These are phyloP conservation scores for Kurtzmaniella fragi DNA, from an alignment of 805 yeast species.

Conservation along the genomic window DNA sequence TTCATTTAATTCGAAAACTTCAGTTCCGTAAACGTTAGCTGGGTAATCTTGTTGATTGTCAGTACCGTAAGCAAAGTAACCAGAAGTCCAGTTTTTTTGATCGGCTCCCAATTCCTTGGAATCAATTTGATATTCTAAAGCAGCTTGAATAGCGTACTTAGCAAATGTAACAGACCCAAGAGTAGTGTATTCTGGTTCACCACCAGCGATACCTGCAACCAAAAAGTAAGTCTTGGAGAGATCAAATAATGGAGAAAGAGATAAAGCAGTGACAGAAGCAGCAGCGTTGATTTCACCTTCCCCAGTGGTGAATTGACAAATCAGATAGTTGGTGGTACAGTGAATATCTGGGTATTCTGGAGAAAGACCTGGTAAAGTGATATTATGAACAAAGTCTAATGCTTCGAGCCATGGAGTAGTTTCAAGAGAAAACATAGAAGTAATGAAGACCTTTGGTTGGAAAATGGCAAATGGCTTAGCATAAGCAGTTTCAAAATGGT, in stretches of 20 bases:
- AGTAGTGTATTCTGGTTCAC: constrained; percentile 51
- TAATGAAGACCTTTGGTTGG: constrained; percentile 51
- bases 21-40: constrained; percentile 54
- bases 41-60: constrained; percentile 48
- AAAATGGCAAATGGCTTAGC: constrained; percentile 30
- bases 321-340: constrained; percentile 47
- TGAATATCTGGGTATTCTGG: constrained; percentile 53
- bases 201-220: constrained; percentile 64
- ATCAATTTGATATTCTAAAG: constrained; percentile 54
- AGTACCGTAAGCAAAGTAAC: constrained; percentile 55
- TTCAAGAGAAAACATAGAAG: constrained; percentile 54
- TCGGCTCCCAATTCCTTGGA: constrained; percentile 35
- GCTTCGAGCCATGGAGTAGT: constrained; percentile 48
- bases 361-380: constrained; percentile 63
- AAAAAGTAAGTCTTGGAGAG: constrained; percentile 56
- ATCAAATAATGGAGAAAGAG: constrained; percentile 51
- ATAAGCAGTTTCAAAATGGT: constrained; percentile 17
- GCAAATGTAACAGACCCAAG: constrained; percentile 59
- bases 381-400: constrained; percentile 45
- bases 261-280: constrained; percentile 48
- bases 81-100: constrained; percentile 49
- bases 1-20: constrained; percentile 58
- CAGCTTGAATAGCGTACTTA: constrained; percentile 58
- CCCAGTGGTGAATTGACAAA: constrained; percentile 64
- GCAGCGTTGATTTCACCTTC: constrained; percentile 70